Evolutionary conservation across 306 rosid genomes (phyloP), one percentile per base, ranked within the genome.

Genomic region (Notholithocarpus densiflorus): DNA sequence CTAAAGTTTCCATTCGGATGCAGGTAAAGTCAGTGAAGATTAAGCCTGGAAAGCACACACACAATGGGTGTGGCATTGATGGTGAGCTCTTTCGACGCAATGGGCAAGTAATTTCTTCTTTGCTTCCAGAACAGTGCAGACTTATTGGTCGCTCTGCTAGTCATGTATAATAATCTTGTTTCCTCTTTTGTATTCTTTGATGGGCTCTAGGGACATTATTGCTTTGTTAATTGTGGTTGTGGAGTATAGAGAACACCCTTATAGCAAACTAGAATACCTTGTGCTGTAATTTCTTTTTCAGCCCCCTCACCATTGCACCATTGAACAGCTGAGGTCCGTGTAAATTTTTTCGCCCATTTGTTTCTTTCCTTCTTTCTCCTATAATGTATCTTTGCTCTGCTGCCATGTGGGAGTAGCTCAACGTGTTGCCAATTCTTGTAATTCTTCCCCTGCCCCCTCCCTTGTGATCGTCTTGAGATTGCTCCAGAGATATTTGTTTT

Each of bases 111-210:
- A 72, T 91, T 66, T 95, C 98, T 53, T 85, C 96, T 29, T 61
- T 95, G 90, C 97, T 93, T 83, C 99, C 99, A 2, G 99, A 95
- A 84, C 99, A 95, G 71, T 95, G 99, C 92, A 91, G 99, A 81
- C 97, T 95, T 66, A 93, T 95, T 74, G 99, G 99, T 84, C 97
- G 90, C 64, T 85, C 88, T 77, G 72, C 48, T 61, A 51, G 45
- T 80, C 89, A 85, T 27, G 77, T 78, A 86, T 87, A 91, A 92
- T 77, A 82, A 79, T 19, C 75, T 40, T 66, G 84, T 56, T 81
- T 79, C 79, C 73, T 83, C 75, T 79, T 83, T 84, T 71, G 60
- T 76, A 82, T 88, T 87, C 85, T 84, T 82, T 84, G 69, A 79
- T 64, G 87, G 84, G 87, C 82, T 84, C 84, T 78, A 79, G 87